A percentile compares a stretch with the other conserved stretches of the same genome.
Conservation (phyloP, 2,329 filamentous ascomycete species). For the Trichothecium roseum region DNA sequence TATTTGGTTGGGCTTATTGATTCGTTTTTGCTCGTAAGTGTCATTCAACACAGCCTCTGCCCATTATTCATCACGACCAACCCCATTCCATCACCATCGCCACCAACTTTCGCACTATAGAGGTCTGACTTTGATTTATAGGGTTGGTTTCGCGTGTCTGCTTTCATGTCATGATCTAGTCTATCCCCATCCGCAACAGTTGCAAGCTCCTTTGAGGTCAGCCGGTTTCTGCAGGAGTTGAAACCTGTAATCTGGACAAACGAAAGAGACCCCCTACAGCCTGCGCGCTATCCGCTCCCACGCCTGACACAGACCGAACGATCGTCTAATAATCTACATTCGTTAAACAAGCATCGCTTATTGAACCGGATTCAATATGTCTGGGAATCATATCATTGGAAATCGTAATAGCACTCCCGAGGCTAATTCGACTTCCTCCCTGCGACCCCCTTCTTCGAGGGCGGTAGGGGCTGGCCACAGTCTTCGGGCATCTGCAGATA, state of each 20-base stretch:
- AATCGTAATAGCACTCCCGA: slow-evolving; percentile 98
- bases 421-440: slow-evolving; percentile 67
- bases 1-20: too few species aligned
- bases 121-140: too few species aligned
- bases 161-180: slow-evolving; percentile 20
- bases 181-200: slow-evolving; percentile 14
- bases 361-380: slow-evolving; percentile 38
- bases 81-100: too few species aligned
- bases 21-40: too few species aligned
- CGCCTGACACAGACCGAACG: not conserved
- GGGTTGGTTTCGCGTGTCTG: too few species aligned
- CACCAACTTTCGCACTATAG: too few species aligned
- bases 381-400: slow-evolving; percentile 58
- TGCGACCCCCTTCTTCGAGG: slow-evolving; percentile 74
- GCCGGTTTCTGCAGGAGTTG: slow-evolving; percentile 70
- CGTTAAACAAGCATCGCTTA: slow-evolving; percentile 9
- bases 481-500: slow-evolving; percentile 90
- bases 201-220: slow-evolving; percentile 65
- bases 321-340: slow-evolving; percentile 7
- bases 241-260: slow-evolving; percentile 5
- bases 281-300: slow-evolving; percentile 13
- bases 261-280: slow-evolving; percentile 4
- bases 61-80: too few species aligned
- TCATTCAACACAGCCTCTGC: too few species aligned
- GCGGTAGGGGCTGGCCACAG: slow-evolving; percentile 71